These are phyloP conservation scores for Ilex paraguariensis DNA, from an alignment of 305 asterid genomes.

Conservation along the genomic window DNA sequence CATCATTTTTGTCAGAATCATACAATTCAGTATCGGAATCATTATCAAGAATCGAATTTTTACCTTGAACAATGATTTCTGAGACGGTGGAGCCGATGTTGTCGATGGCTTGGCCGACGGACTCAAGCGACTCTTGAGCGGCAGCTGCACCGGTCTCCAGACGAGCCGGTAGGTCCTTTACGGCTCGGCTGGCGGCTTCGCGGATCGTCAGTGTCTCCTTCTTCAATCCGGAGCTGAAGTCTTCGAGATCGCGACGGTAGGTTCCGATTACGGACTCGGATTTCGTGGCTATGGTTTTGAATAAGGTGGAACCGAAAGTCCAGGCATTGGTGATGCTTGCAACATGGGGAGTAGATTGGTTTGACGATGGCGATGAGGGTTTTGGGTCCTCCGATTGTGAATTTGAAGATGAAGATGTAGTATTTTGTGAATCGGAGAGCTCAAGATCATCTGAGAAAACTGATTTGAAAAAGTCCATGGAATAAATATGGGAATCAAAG, in stretches of 20 bases:
- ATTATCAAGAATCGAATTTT: slow-evolving; percentile 50
- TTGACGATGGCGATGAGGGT: slow-evolving; percentile 12
- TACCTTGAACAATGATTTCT: slow-evolving; percentile 51
- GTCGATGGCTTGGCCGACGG: slow-evolving; percentile 84
- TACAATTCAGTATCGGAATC: slow-evolving; percentile 27
- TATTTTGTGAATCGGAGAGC: not conserved
- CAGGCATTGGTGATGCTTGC: slow-evolving; percentile 33
- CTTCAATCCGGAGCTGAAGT: slow-evolving; percentile 63
- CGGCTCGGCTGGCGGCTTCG: slow-evolving; percentile 75
- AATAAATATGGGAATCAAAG: not conserved
- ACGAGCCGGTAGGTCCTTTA: slow-evolving; percentile 62
- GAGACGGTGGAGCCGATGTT: slow-evolving; percentile 62
- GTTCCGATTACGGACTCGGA: slow-evolving; percentile 69
- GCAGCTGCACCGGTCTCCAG: slow-evolving; percentile 87
- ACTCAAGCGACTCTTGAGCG: slow-evolving; percentile 84
- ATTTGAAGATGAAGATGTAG: slow-evolving; percentile 17
- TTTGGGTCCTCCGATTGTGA: slow-evolving; percentile 15
- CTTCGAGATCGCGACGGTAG: slow-evolving; percentile 70
- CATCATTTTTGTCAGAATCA: slow-evolving; percentile 22
- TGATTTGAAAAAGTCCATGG: slow-evolving; percentile 82
- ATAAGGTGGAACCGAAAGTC: slow-evolving; percentile 56
- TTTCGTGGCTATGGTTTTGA: slow-evolving; percentile 59
- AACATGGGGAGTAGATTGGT: slow-evolving; percentile 22
- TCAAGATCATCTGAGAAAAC: slow-evolving; percentile 63
- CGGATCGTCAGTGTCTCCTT: slow-evolving; percentile 67